Percentiles rank a stretch among this genome's conserved stretches.
Evolutionary conservation across 1,284 basidiomycete genomes (phyloP).

Genomic region (Ustilago cynodontis): DNA sequence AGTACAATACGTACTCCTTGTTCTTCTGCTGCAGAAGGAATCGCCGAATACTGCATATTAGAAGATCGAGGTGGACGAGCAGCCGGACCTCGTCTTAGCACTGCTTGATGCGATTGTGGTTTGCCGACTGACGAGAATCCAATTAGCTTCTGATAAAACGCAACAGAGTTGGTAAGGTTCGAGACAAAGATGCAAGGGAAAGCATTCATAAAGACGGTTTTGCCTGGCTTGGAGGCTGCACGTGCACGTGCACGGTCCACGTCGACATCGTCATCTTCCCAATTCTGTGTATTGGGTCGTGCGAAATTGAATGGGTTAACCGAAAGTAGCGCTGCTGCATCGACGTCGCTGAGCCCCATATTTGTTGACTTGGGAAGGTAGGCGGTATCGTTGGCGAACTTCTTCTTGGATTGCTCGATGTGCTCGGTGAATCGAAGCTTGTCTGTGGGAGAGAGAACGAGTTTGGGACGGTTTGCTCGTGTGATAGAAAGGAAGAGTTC

Average conservation of each 20-base stretch:
- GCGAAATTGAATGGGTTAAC: slow-evolving; percentile 49
- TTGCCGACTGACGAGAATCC: slow-evolving; percentile 49
- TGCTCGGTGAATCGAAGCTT: slow-evolving; percentile 33
- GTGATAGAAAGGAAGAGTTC: slow-evolving; percentile 35
- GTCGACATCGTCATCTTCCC: slow-evolving; percentile 55
- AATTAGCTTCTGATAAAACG: slow-evolving; percentile 50
- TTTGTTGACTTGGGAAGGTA: slow-evolving; percentile 54
- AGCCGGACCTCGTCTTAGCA: slow-evolving; percentile 38
- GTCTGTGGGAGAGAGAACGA: slow-evolving; percentile 32
- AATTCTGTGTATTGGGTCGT: slow-evolving; percentile 18
- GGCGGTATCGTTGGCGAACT: slow-evolving; percentile 45
- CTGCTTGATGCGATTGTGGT: slow-evolving; percentile 41
- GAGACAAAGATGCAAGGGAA: slow-evolving; percentile 50
- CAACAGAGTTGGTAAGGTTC: slow-evolving; percentile 38
- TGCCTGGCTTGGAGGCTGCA: slow-evolving; percentile 15
- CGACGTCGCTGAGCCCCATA: slow-evolving; percentile 51
- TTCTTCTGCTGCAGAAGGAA: slow-evolving; percentile 40
- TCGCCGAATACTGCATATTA: slow-evolving; percentile 31
- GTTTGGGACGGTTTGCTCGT: slow-evolving; percentile 23
- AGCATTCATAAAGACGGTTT: slow-evolving; percentile 36
- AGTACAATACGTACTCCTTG: slow-evolving; percentile 45
- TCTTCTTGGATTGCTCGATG: slow-evolving; percentile 42
- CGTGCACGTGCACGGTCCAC: slow-evolving; percentile 32
- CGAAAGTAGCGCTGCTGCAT: slow-evolving; percentile 42
- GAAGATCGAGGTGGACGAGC: slow-evolving; percentile 34